Percentiles rank a stretch among this genome's conserved stretches.
Evolutionary conservation across 371 early-diverging fungal species (phyloP).

Genomic region (Polyrhizophydium stewartii): DNA sequence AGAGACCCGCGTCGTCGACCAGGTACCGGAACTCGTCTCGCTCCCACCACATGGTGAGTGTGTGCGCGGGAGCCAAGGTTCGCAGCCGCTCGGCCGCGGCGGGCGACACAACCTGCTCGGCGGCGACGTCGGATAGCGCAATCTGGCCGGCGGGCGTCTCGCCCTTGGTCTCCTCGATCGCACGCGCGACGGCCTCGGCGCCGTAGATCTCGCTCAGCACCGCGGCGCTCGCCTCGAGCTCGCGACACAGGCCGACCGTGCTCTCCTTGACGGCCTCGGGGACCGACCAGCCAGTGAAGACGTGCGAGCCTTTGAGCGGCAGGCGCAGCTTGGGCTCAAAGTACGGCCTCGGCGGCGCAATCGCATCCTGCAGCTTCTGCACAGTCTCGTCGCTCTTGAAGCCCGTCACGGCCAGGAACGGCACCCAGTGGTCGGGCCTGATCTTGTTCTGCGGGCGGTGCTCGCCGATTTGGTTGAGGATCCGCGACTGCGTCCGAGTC

Average conservation of each 20-base stretch:
- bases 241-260: conserved; percentile 2
- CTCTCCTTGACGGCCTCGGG: conserved; percentile 5
- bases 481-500: background rate
- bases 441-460: conserved; percentile 23
- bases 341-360: background rate
- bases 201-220: background rate
- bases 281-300: conserved; percentile 7
- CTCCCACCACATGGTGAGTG: conserved; percentile 22
- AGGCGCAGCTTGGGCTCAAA: background rate
- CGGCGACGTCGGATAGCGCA: background rate
- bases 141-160: too few relatives aligned
- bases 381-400: conserved; percentile 10
- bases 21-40: conserved; percentile 31
- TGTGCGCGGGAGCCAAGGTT: background rate
- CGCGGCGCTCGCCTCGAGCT: background rate
- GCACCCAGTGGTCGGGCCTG: conserved; percentile 44
- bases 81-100: background rate
- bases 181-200: background rate
- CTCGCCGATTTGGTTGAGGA: conserved; percentile 36
- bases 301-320: background rate
- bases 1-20: conserved; percentile 13
- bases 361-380: conserved; percentile 23
- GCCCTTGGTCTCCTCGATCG: background rate
- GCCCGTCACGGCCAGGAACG: conserved; percentile 38
- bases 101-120: background rate